These are phyloP conservation scores for Cubamyces sp. DNA, from an alignment of 768 basidiomycete genomes.

Conservation along the genomic window DNA sequence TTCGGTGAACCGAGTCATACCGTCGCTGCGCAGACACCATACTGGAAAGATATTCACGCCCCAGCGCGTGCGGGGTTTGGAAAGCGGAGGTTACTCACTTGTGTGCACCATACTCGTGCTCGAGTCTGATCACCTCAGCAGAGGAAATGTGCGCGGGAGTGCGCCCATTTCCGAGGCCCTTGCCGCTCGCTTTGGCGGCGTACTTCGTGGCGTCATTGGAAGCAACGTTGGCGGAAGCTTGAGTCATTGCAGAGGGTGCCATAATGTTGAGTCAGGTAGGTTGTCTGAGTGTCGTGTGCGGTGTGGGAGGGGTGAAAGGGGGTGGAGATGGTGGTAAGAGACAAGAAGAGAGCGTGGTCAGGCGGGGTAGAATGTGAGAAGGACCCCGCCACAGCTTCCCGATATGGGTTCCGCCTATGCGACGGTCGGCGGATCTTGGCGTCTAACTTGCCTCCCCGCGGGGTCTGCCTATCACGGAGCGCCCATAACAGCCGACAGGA, in stretches of 20 bases:
- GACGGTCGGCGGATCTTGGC: constrained; percentile 24
- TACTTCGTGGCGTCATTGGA: constrained; percentile 11
- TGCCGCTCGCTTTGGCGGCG: constrained; percentile 8
- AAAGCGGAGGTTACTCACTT: constrained; percentile 59
- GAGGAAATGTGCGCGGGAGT: constrained; percentile 48
- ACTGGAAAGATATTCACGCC: neutral
- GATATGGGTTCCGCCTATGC: constrained; percentile 9
- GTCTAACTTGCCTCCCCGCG: constrained; percentile 12
- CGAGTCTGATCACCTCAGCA: constrained; percentile 76
- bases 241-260: constrained; percentile 19
- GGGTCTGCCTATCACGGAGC: constrained; percentile 1
- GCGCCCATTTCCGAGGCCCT: constrained; percentile 21
- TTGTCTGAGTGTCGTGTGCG: neutral
- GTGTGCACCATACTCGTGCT: constrained; percentile 84
- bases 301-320: neutral
- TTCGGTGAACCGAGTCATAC: constrained; percentile 4
- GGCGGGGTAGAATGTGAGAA: neutral
- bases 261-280: constrained; percentile 1
- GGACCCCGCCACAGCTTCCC: constrained; percentile 16
- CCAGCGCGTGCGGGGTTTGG: neutral
- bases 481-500: constrained; percentile 4
- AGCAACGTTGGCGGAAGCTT: neutral
- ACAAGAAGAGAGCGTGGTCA: constrained; percentile 7
- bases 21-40: neutral
- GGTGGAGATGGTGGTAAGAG: constrained; percentile 19